phyloP scores from a whole-genome alignment of 2,329 filamentous ascomycete species.

The Geoglossum cookeanum region DNA sequence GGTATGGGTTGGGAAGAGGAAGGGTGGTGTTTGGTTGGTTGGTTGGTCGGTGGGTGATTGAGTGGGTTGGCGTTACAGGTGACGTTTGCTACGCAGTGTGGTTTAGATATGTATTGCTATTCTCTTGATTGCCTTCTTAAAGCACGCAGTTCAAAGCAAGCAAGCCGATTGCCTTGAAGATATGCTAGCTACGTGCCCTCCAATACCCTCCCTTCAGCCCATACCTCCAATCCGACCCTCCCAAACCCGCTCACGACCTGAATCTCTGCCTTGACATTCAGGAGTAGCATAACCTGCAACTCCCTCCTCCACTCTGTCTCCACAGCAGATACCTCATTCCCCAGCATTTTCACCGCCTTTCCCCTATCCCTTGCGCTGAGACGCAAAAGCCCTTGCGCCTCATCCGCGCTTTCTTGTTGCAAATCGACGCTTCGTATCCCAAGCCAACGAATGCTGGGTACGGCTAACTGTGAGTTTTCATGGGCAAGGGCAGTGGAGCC shows the following conservation, averaged over 20 bases:
- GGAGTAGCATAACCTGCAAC: slow-evolving; percentile 52
- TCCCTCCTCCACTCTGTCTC: slow-evolving; percentile 30
- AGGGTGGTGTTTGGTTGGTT: not conserved
- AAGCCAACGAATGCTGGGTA: slow-evolving; percentile 41
- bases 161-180: not conserved
- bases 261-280: slow-evolving; percentile 61
- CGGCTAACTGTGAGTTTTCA: slow-evolving; percentile 30
- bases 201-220: slow-evolving; percentile 27
- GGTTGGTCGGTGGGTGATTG: not conserved
- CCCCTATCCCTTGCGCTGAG: slow-evolving; percentile 39
- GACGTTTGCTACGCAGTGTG: not conserved
- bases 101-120: not conserved
- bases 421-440: slow-evolving; percentile 32
- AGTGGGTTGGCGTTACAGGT: not conserved
- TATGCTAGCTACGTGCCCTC: not conserved
- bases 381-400: slow-evolving; percentile 24
- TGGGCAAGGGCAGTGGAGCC: slow-evolving; percentile 45
- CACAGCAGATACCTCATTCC: slow-evolving; percentile 19
- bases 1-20: not conserved
- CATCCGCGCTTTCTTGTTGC: slow-evolving; percentile 12
- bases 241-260: slow-evolving; percentile 41
- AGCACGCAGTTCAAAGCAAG: not conserved
- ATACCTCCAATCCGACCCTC: slow-evolving; percentile 27
- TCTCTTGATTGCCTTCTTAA: not conserved
- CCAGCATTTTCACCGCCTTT: slow-evolving; percentile 35